Conservation (phyloP, 2,329 filamentous ascomycete species). For the Sordariomycetes sp. region DNA sequence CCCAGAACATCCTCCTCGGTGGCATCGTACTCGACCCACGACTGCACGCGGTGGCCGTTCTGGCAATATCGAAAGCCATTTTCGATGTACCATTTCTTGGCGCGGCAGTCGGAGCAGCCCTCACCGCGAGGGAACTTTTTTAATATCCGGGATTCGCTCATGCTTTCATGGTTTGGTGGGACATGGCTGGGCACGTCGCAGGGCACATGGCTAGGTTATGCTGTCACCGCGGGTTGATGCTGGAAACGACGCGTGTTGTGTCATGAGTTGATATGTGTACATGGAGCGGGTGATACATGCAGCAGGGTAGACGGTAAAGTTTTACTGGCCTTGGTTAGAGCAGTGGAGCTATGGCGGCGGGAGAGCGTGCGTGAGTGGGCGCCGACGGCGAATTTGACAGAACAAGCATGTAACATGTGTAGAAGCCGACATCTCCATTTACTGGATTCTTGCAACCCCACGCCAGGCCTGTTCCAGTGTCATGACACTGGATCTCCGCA, state of each 20-base stretch:
- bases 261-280: too few species aligned
- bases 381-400: neutral
- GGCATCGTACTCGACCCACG: slow-evolving; percentile 43
- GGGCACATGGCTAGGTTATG: neutral
- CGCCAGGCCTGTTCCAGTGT: too few species aligned
- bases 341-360: neutral
- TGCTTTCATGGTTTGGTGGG: slow-evolving; percentile 23
- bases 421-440: too few species aligned
- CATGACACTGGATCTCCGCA: too few species aligned
- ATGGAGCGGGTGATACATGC: too few species aligned
- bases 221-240: neutral
- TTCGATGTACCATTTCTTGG: slow-evolving; percentile 60
- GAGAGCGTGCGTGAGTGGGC: too few species aligned
- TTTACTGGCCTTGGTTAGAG: neutral
- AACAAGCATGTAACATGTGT: neutral
- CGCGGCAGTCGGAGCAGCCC: slow-evolving; percentile 56
- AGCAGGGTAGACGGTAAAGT: neutral
- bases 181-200: neutral
- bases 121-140: slow-evolving; percentile 42
- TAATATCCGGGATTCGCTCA: slow-evolving; percentile 26
- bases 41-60: slow-evolving; percentile 70
- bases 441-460: too few species aligned
- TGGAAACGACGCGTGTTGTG: neutral
- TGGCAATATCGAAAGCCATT: slow-evolving; percentile 71
- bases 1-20: slow-evolving; percentile 63